A percentile compares a stretch with the other conserved stretches of the same genome.
These are phyloP conservation scores for Boletus vinaceobasis DNA, from an alignment of 768 basidiomycete species.

Conservation along the genomic window DNA sequence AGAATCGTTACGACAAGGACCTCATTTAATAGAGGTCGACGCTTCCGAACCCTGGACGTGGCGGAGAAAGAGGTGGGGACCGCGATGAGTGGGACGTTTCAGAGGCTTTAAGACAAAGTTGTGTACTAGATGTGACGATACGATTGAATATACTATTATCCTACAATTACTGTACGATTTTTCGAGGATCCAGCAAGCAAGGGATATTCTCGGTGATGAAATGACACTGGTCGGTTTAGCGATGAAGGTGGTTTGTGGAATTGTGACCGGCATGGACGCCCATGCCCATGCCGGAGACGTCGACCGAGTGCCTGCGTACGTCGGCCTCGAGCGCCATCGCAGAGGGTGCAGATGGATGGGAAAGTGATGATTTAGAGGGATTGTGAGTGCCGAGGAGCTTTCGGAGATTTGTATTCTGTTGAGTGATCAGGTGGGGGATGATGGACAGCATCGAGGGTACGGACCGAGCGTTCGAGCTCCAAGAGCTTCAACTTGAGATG, in stretches of 20 bases:
- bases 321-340: slow-evolving; percentile 31
- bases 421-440: not conserved
- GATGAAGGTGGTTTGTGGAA: slow-evolving; percentile 1
- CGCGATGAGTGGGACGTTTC: not conserved
- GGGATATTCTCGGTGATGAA: not conserved
- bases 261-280: slow-evolving; percentile 18
- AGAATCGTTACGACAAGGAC: slow-evolving; percentile 17
- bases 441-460: not conserved
- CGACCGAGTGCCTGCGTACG: slow-evolving; percentile 33
- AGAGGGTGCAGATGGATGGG: slow-evolving; percentile 26
- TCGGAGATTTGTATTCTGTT: slow-evolving; percentile 31
- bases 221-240: not conserved
- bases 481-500: slow-evolving; percentile 59
- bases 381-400: slow-evolving; percentile 30
- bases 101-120: not conserved
- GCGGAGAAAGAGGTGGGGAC: slow-evolving; percentile 5
- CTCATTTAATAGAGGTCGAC: slow-evolving; percentile 3
- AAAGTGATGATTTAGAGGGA: slow-evolving; percentile 12
- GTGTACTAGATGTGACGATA: slow-evolving; percentile 8
- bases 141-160: slow-evolving; percentile 14
- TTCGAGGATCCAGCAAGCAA: not conserved
- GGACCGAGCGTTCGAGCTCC: slow-evolving; percentile 65
- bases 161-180: slow-evolving; percentile 17
- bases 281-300: slow-evolving; percentile 31
- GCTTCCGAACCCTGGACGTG: slow-evolving; percentile 1